Percentiles rank a stretch among this genome's conserved stretches.
phyloP scores from a whole-genome alignment of 192 early-diverging fungal species.

The Pilaira anomala region DNA sequence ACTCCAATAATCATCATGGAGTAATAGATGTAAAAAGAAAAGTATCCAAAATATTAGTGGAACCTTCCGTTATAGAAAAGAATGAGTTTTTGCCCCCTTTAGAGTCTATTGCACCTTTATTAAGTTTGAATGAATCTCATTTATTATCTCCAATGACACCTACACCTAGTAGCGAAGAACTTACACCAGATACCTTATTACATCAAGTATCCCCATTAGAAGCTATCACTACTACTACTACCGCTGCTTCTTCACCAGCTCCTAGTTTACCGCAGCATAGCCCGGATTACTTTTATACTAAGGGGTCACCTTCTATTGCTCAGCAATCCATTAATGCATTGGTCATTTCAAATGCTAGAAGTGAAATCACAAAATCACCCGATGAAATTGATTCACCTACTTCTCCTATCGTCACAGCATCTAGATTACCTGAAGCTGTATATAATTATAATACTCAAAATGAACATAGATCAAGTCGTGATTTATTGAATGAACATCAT shows the following conservation, averaged over 20 bases:
- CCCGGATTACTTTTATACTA: background rate
- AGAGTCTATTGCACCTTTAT: background rate
- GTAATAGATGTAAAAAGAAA: background rate
- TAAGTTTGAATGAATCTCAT: constrained; percentile 2
- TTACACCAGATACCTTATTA: too few relatives aligned
- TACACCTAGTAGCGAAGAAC: too few relatives aligned
- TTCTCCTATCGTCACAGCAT: background rate
- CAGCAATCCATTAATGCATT: constrained; percentile 11
- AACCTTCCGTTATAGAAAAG: background rate
- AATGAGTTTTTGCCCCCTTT: background rate
- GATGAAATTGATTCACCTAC: background rate
- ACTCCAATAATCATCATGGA: background rate
- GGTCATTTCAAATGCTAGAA: background rate
- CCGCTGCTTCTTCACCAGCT: background rate
- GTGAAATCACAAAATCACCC: too few relatives aligned
- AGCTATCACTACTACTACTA: background rate
- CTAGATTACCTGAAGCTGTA: background rate
- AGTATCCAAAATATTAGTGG: constrained; percentile 7
- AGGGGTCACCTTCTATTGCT: background rate
- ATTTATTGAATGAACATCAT: background rate
- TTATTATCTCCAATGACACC: background rate
- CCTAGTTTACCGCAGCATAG: background rate
- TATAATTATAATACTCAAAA: background rate
- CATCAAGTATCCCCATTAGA: background rate
- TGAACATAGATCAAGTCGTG: background rate